Evolutionary conservation across 768 basidiomycete genomes (phyloP).

Genomic region (Lentinula boryana): DNA sequence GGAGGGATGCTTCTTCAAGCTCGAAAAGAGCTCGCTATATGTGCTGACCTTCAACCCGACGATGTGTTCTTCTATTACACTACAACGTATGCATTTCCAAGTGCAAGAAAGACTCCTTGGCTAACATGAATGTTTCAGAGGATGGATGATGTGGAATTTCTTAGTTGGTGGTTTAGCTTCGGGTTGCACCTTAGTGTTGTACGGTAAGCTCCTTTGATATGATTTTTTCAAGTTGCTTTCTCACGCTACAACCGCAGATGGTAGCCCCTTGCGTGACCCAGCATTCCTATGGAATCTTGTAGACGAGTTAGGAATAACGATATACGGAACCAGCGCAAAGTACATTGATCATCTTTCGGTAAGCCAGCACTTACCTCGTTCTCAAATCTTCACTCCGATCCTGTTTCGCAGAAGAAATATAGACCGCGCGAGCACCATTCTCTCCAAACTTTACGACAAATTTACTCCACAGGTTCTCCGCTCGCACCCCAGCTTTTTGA

Average conservation of each 20-base stretch:
- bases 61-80: slow-evolving; percentile 84
- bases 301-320: slow-evolving; percentile 63
- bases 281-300: slow-evolving; percentile 63
- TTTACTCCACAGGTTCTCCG: slow-evolving; percentile 80
- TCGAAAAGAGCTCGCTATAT: slow-evolving; percentile 65
- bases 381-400: slow-evolving; percentile 13
- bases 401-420: slow-evolving; percentile 53
- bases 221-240: too few relatives aligned
- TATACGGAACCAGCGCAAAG: slow-evolving; percentile 82
- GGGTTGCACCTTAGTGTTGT: slow-evolving; percentile 70
- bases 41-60: slow-evolving; percentile 55
- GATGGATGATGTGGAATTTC: slow-evolving; percentile 95
- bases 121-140: slow-evolving; percentile 31
- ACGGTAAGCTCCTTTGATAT: slow-evolving; percentile 17
- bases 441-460: slow-evolving; percentile 55
- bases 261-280: slow-evolving; percentile 68
- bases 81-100: slow-evolving; percentile 50
- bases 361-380: slow-evolving; percentile 15
- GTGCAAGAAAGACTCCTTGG: not conserved
- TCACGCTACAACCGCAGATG: slow-evolving; percentile 33
- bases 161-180: slow-evolving; percentile 58
- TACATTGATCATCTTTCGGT: slow-evolving; percentile 77
- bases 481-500: slow-evolving; percentile 65
- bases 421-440: slow-evolving; percentile 58
- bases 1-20: slow-evolving; percentile 75